These are phyloP conservation scores for Termitomyces sp. DNA, from an alignment of 768 basidiomycete genomes.

Conservation along the genomic window DNA sequence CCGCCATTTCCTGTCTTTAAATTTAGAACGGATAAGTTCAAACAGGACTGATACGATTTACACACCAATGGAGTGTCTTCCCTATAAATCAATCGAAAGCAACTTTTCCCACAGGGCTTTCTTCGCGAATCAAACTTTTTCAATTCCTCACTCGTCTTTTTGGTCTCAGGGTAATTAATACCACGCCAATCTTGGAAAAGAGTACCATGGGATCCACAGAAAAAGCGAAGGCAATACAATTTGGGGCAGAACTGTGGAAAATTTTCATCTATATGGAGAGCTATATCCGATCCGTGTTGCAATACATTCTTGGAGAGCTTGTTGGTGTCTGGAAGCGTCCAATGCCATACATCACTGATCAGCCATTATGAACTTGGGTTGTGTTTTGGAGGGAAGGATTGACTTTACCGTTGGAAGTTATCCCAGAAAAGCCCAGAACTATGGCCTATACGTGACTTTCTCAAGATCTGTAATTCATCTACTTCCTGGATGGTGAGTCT, in stretches of 20 bases:
- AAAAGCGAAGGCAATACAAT: conserved; percentile 35
- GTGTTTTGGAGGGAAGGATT: neutral
- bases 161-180: conserved; percentile 12
- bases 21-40: neutral
- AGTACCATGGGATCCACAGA: conserved; percentile 35
- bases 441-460: conserved; percentile 16
- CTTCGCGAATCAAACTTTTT: neutral
- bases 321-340: conserved; percentile 22
- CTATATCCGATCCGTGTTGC: conserved; percentile 23
- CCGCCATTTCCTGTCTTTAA: conserved; percentile 11
- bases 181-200: neutral
- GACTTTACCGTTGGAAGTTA: conserved; percentile 33
- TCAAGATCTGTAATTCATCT: conserved; percentile 26
- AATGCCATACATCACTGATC: conserved; percentile 33
- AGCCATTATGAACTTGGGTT: neutral
- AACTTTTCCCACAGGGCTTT: conserved; percentile 14
- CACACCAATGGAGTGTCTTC: conserved; percentile 5
- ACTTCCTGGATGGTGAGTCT: conserved; percentile 29
- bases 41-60: neutral
- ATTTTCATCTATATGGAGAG: conserved; percentile 24
- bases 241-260: conserved; percentile 39
- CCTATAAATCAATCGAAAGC: conserved; percentile 14
- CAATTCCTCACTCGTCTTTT: conserved; percentile 10
- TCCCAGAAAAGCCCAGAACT: conserved; percentile 40
- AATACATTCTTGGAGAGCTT: conserved; percentile 9